Percentiles rank a stretch among this genome's conserved stretches.
Evolutionary conservation across 106 monocot genomes (phyloP).

Genomic region (Allium fistulosum): DNA sequence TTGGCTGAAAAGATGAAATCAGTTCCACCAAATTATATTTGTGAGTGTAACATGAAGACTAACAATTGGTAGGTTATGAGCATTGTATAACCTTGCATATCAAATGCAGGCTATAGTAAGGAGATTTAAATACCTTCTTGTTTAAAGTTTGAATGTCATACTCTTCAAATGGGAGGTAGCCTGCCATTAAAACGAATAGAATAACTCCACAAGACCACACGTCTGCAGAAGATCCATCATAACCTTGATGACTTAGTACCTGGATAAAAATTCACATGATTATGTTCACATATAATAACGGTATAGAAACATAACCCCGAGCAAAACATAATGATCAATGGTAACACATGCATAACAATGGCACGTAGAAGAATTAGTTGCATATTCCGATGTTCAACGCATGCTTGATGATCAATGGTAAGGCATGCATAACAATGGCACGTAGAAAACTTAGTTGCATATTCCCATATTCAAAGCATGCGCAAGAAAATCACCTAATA

Average conservation of each 20-base stretch:
- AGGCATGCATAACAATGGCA: no score
- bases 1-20: not conserved
- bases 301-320: no score
- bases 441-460: no score
- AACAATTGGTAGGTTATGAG: not conserved
- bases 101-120: not conserved
- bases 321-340: no score
- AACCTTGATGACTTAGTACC: slow-evolving; percentile 79
- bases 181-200: slow-evolving; percentile 90
- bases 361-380: no score
- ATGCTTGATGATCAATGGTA: no score
- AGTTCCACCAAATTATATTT: no score
- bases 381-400: no score
- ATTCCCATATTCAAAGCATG: no score
- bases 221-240: slow-evolving; percentile 90
- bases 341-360: no score
- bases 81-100: not conserved
- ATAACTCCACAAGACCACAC: slow-evolving; percentile 97
- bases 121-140: slow-evolving; percentile 41
- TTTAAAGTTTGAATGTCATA: slow-evolving; percentile 64
- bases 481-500: no score
- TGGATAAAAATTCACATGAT: slow-evolving; percentile 8
- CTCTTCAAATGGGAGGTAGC: slow-evolving; percentile 92
- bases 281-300: no score
- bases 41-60: not conserved